A percentile compares a stretch with the other conserved stretches of the same genome.
These are phyloP conservation scores for Lupinus albus DNA, from an alignment of 306 rosid species.

Conservation along the genomic window DNA sequence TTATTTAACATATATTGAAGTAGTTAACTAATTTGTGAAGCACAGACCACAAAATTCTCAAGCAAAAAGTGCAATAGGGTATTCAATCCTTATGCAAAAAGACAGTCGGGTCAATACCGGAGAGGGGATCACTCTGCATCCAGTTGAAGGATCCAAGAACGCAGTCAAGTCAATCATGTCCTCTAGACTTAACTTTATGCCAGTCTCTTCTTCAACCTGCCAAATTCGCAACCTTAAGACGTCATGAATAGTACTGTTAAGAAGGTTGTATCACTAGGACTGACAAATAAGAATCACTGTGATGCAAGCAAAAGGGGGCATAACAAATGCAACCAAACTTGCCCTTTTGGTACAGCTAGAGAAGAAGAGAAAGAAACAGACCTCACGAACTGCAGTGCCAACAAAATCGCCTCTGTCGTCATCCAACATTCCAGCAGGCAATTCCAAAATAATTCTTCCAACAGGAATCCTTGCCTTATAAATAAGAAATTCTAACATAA, in stretches of 20 bases:
- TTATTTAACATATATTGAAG: neutral
- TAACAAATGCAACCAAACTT: neutral
- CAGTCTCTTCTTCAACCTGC: constrained; percentile 93
- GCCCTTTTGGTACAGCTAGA: constrained; percentile 12
- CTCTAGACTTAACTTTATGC: constrained; percentile 66
- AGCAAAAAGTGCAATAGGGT: constrained; percentile 16
- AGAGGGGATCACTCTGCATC: constrained; percentile 76
- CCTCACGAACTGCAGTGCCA: constrained; percentile 96
- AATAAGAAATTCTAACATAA: constrained; percentile 41
- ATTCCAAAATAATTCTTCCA: constrained; percentile 78
- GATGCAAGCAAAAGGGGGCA: constrained; percentile 23
- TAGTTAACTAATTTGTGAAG: neutral
- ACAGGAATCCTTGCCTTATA: constrained; percentile 83
- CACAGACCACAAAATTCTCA: constrained; percentile 8
- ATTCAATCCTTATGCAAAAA: constrained; percentile 14
- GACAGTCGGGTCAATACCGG: constrained; percentile 57
- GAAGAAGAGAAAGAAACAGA: constrained; percentile 39
- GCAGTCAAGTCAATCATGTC: constrained; percentile 87
- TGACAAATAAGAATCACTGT: constrained; percentile 15
- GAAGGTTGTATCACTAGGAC: constrained; percentile 9
- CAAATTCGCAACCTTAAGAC: constrained; percentile 29
- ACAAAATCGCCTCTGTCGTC: constrained; percentile 79
- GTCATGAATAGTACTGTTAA: constrained; percentile 1
- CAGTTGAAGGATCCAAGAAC: constrained; percentile 75
- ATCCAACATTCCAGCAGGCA: constrained; percentile 97